Evolutionary conservation across 441 rosid species (phyloP), one percentile per base, ranked within the genome.

Genomic region (Omphalea diandra): DNA sequence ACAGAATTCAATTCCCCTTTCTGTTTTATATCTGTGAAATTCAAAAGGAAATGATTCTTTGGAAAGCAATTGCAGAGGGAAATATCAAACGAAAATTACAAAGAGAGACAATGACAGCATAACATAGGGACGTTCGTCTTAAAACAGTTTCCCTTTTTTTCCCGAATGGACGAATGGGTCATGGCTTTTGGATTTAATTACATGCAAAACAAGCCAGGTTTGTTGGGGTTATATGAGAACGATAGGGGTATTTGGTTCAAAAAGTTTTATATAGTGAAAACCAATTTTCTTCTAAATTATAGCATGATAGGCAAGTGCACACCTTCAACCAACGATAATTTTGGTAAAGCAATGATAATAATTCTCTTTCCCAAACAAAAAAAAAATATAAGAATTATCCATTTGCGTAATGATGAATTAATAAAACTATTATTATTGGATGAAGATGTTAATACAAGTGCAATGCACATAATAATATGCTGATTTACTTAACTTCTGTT

Each of bases 61-160:
- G 18, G 50, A 56, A 54, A 36, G 22, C 18, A 63, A 52, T 15
- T 63, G 46, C 24, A 52, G 55, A 52, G 43, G 4, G 8, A 49
- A 38, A 57, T 36, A 66, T 47, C 38, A 64, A 63, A 73, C 83
- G 85, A 81, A 80, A 72, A 41, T 70, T 74, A 41, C 83, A 76
- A 81, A 50, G 83, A 63, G 61, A 47, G 17, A n/a, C n/a, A 27
- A 66, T 71, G 64, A 73, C 60, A 46, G 15, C 7, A 49, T 29
- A 38, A 67, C 18, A 20, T n/a, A 22, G 64, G 61, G 24, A 29
- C 58, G 6, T 53, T 5, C 14, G 62, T 41, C 60, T 24, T 22
- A n/a, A n/a, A n/a, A n/a, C n/a, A n/a, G n/a, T 50, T 6, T 50
- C 4, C 9, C 8, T 52, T 18, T 1, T 20, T 49, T 49, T 20